Evolutionary conservation across 2,329 filamentous ascomycete genomes (phyloP).

Genomic region (Aspergillus sp.): DNA sequence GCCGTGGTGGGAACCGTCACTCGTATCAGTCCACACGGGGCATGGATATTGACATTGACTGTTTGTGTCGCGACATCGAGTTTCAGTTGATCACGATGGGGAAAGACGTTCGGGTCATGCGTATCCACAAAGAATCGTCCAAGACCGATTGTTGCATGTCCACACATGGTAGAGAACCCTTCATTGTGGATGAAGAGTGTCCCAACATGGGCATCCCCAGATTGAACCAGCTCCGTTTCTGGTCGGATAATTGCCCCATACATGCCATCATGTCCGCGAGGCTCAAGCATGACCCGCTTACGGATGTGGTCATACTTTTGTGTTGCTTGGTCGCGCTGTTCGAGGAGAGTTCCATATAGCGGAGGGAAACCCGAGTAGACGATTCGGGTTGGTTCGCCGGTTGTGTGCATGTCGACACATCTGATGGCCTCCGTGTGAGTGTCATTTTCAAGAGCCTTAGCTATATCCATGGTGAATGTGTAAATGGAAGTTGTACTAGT

Average conservation of each 20-base stretch:
- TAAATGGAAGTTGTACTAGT: neutral
- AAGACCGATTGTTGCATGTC: constrained; percentile 49
- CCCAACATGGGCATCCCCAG: constrained; percentile 43
- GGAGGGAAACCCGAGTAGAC: constrained; percentile 38
- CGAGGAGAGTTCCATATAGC: constrained; percentile 35
- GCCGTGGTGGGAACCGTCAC: constrained; percentile 36
- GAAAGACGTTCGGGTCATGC: constrained; percentile 36
- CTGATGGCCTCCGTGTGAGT: constrained; percentile 12
- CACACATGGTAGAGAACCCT: constrained; percentile 49
- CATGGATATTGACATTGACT: constrained; percentile 36
- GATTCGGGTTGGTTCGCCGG: constrained; percentile 48
- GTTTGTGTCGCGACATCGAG: constrained; percentile 20
- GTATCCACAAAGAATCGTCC: constrained; percentile 42
- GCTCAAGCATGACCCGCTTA: constrained; percentile 41
- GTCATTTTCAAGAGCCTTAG: constrained; percentile 2
- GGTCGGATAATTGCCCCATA: constrained; percentile 45
- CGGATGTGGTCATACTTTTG: constrained; percentile 38
- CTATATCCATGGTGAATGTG: constrained; percentile 13
- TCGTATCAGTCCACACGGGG: constrained; percentile 41
- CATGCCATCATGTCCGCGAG: constrained; percentile 49
- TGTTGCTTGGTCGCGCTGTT: constrained; percentile 36
- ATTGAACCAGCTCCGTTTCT: constrained; percentile 37
- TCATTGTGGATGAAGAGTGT: constrained; percentile 46
- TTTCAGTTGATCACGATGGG: constrained; percentile 26
- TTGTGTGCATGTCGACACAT: constrained; percentile 45